A percentile compares a stretch with the other conserved stretches of the same genome.
Evolutionary conservation across 495 filamentous ascomycete genomes (phyloP).

Genomic region (Penicillium soppii): DNA sequence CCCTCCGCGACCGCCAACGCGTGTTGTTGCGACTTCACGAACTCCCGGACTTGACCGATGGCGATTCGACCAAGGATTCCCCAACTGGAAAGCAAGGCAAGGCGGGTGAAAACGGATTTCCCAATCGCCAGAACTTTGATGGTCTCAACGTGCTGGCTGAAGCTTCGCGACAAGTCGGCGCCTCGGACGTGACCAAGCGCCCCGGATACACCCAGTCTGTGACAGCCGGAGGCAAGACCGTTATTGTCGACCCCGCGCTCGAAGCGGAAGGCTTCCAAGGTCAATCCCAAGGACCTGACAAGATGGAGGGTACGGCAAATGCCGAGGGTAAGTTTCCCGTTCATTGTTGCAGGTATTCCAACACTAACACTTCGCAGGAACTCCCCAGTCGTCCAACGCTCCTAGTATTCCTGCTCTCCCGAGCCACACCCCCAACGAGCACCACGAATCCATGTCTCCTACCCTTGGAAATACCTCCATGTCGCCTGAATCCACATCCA

Average conservation of each 20-base stretch:
- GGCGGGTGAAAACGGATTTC: constrained; percentile 38
- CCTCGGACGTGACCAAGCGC: constrained; percentile 45
- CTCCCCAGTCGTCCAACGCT: constrained; percentile 29
- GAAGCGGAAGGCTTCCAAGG: constrained; percentile 47
- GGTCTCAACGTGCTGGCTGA: constrained; percentile 80
- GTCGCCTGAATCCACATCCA: constrained; percentile 37
- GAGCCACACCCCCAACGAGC: constrained; percentile 32
- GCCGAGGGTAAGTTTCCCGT: constrained; percentile 19
- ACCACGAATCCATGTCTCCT: constrained; percentile 39
- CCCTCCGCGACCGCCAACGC: constrained; percentile 62
- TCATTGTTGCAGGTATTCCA: background rate
- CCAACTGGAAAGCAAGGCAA: constrained; percentile 40
- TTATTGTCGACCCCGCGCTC: constrained; percentile 47
- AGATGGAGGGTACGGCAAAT: constrained; percentile 30
- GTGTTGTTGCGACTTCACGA: constrained; percentile 60
- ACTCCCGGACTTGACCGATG: constrained; percentile 40
- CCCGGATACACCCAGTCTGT: constrained; percentile 45
- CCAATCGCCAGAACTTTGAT: constrained; percentile 60
- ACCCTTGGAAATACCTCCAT: constrained; percentile 38
- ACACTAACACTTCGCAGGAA: constrained; percentile 29
- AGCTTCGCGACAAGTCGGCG: constrained; percentile 69
- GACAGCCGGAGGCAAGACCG: constrained; percentile 48
- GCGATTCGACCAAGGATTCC: constrained; percentile 35
- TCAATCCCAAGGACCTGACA: constrained; percentile 28
- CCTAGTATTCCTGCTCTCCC: constrained; percentile 36